phyloP scores from a whole-genome alignment of 225 moss, liverwort and hornwort species.

The Ulota crispa region DNA sequence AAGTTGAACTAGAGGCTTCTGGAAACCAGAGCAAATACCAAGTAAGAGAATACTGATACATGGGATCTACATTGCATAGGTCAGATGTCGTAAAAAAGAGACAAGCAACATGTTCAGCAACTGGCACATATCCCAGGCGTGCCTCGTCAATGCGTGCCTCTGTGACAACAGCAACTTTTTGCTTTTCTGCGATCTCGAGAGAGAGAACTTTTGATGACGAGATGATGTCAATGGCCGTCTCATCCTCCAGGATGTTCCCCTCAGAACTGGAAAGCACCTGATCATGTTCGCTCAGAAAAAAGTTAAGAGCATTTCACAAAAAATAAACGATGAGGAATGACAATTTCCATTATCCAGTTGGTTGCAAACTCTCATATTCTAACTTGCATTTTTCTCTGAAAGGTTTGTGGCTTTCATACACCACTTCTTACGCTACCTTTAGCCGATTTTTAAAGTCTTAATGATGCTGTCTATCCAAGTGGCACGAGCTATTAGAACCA shows the following conservation, averaged over 20 bases:
- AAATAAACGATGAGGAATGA: background rate
- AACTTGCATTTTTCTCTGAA: background rate
- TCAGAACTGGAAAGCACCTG: slow-evolving; percentile 77
- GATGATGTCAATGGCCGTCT: slow-evolving; percentile 69
- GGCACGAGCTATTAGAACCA: background rate
- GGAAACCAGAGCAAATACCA: slow-evolving; percentile 40
- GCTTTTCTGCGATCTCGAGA: slow-evolving; percentile 67
- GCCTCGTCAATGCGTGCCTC: slow-evolving; percentile 75
- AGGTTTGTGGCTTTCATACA: background rate
- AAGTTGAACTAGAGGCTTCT: background rate
- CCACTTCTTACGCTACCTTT: background rate
- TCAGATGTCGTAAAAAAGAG: slow-evolving; percentile 64
- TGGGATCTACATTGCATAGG: slow-evolving; percentile 66
- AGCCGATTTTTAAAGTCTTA: background rate
- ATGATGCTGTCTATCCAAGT: background rate
- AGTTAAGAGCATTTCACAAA: background rate
- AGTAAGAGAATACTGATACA: slow-evolving; percentile 79
- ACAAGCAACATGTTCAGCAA: slow-evolving; percentile 65
- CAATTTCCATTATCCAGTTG: background rate
- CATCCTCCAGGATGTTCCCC: slow-evolving; percentile 72
- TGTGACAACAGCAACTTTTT: slow-evolving; percentile 62
- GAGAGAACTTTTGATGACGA: slow-evolving; percentile 69
- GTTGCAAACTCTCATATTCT: background rate
- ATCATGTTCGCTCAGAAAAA: background rate
- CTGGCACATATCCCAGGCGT: slow-evolving; percentile 65